Conservation (phyloP, 495 filamentous ascomycete genomes). For the Trichoderma gamsii region DNA sequence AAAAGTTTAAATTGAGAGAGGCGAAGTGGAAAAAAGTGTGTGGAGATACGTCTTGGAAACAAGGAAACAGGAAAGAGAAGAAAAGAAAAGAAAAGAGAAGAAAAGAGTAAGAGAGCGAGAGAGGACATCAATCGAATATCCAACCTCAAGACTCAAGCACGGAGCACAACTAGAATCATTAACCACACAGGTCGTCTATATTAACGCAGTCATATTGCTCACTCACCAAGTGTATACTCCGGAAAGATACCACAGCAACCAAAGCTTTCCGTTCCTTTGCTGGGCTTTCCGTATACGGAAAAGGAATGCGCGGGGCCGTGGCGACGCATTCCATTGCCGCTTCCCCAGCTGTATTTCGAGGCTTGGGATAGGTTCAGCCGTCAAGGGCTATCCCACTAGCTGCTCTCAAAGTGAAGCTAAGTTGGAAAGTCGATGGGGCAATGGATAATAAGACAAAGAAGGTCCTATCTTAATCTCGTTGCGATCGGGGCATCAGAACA, state of each 20-base stretch:
- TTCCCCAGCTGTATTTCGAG: background rate
- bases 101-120: background rate
- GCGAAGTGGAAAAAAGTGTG: background rate
- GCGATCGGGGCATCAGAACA: background rate
- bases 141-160: background rate
- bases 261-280: slow-evolving; percentile 6
- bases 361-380: background rate
- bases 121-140: background rate
- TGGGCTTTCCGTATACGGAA: slow-evolving; percentile 8
- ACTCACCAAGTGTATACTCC: background rate
- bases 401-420: background rate
- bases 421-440: background rate
- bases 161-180: background rate
- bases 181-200: background rate
- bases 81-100: background rate
- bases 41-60: background rate
- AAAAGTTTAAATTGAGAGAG: background rate
- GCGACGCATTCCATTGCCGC: slow-evolving; percentile 10
- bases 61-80: background rate
- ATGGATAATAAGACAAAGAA: slow-evolving; percentile 1
- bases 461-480: background rate
- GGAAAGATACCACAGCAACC: slow-evolving; percentile 11
- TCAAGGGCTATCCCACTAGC: background rate
- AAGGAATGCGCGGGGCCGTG: slow-evolving; percentile 11
- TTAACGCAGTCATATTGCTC: background rate